A percentile compares a stretch with the other conserved stretches of the same genome.
Evolutionary conservation across 83 land plant genomes (phyloP).

Genomic region (Isoetes engelmannii): DNA sequence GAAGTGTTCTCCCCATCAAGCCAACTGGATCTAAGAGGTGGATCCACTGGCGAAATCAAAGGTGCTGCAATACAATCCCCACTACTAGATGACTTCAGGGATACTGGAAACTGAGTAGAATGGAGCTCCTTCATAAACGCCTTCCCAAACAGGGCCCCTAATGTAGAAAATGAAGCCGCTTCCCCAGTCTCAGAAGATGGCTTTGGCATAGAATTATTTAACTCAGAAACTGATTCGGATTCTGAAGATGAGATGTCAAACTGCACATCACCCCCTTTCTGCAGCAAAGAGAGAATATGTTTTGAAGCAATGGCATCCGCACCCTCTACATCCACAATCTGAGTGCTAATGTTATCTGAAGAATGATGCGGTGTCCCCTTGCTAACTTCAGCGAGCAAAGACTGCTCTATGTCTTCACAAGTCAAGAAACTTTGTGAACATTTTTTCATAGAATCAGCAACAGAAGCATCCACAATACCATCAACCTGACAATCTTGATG

Average conservation of each 20-base stretch:
- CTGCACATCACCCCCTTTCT: slow-evolving; percentile 31
- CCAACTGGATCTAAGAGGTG: neutral
- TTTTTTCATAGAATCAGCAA: slow-evolving; percentile 11
- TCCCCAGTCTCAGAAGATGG: slow-evolving; percentile 14
- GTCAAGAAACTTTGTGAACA: slow-evolving; percentile 38
- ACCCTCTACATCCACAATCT: slow-evolving; percentile 4
- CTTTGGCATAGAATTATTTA: neutral
- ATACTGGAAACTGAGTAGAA: slow-evolving; percentile 50
- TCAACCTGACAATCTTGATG: neutral
- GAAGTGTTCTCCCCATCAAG: neutral
- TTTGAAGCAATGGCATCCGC: slow-evolving; percentile 59
- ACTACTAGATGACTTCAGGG: slow-evolving; percentile 26
- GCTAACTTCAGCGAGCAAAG: slow-evolving; percentile 43
- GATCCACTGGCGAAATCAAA: neutral
- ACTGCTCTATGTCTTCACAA: slow-evolving; percentile 76
- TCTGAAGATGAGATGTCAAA: slow-evolving; percentile 1
- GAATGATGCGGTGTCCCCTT: slow-evolving; percentile 13
- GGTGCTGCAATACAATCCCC: neutral
- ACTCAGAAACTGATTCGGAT: neutral
- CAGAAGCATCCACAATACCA: neutral
- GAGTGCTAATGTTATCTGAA: slow-evolving; percentile 10
- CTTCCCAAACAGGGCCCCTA: slow-evolving; percentile 58
- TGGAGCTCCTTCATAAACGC: slow-evolving; percentile 68
- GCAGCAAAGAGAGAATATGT: slow-evolving; percentile 63
- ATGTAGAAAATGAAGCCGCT: slow-evolving; percentile 28